These are phyloP conservation scores for Arachis hypogaea DNA, from an alignment of 306 rosid species.

Conservation along the genomic window DNA sequence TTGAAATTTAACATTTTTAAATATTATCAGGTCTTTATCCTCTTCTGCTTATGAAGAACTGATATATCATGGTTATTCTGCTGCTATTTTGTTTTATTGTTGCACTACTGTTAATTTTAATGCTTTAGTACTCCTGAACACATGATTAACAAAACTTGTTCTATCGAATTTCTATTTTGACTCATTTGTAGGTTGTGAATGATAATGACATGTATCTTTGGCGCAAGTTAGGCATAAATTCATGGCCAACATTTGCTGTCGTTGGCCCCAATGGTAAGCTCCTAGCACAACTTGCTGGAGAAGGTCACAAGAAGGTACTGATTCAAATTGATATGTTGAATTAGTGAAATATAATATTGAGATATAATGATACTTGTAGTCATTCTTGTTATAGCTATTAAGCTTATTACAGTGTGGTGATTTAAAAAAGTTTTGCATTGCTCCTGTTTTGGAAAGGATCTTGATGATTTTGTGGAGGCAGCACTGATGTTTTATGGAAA, in stretches of 20 bases:
- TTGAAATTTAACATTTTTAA: constrained; percentile 9
- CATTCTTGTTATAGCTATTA: constrained; percentile 23
- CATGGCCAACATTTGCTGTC: constrained; percentile 97
- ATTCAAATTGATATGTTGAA: constrained; percentile 5
- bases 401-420: constrained; percentile 23
- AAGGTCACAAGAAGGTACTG: constrained; percentile 88
- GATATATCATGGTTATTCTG: not conserved
- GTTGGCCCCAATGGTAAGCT: constrained; percentile 87
- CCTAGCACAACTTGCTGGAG: constrained; percentile 89
- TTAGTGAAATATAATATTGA: constrained; percentile 11
- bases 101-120: constrained; percentile 20
- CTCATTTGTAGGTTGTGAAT: constrained; percentile 76
- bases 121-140: constrained; percentile 26
- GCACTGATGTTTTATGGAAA: constrained; percentile 84
- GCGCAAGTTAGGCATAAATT: constrained; percentile 87
- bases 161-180: constrained; percentile 24
- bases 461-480: constrained; percentile 91
- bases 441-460: constrained; percentile 64
- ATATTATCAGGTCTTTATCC: constrained; percentile 27
- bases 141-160: constrained; percentile 26
- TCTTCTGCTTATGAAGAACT: constrained; percentile 6
- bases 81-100: constrained; percentile 17
- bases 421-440: constrained; percentile 6
- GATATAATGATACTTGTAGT: constrained; percentile 2
- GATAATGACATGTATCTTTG: constrained; percentile 95